A percentile compares a stretch with the other conserved stretches of the same genome.
Conservation (phyloP, 2,329 filamentous ascomycete species). For the Beauveria scarabaeidicola region DNA sequence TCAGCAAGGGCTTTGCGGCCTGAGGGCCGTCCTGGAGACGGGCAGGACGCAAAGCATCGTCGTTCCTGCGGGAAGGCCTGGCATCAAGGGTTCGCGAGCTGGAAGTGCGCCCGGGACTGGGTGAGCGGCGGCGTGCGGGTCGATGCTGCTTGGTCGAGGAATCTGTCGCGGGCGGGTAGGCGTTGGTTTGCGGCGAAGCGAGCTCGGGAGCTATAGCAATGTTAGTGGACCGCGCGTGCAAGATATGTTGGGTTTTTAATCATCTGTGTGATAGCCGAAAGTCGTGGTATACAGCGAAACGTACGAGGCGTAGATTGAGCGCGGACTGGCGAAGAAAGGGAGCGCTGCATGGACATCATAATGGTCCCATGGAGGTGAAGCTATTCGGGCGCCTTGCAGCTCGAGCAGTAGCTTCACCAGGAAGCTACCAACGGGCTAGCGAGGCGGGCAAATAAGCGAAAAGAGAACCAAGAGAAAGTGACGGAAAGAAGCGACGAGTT, state of each 20-base stretch:
- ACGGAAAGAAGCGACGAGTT: no score
- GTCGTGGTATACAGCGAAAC: conserved; percentile 25
- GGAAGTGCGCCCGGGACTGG: not conserved
- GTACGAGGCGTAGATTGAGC: conserved; percentile 50
- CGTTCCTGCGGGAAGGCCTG: not conserved
- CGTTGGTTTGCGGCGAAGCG: not conserved
- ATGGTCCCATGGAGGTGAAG: conserved; percentile 36
- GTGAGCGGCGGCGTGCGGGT: not conserved
- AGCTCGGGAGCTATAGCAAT: not conserved
- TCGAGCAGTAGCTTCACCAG: conserved; percentile 22
- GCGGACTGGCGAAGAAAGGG: conserved; percentile 53
- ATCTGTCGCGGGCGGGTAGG: not conserved
- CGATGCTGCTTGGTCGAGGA: not conserved
- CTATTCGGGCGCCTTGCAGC: conserved; percentile 24
- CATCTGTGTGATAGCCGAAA: not conserved
- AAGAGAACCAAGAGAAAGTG: not conserved
- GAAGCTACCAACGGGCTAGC: conserved; percentile 13
- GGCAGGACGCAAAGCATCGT: not conserved
- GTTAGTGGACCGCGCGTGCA: not conserved
- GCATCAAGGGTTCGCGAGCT: not conserved
- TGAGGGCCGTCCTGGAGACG: conserved; percentile 4
- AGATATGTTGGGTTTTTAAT: not conserved
- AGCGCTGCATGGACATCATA: conserved; percentile 56
- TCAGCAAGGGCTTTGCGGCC: conserved; percentile 2
- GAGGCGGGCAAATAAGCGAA: not conserved